Conservation (phyloP, 2,329 filamentous ascomycete species). For the Phoma herbarum region DNA sequence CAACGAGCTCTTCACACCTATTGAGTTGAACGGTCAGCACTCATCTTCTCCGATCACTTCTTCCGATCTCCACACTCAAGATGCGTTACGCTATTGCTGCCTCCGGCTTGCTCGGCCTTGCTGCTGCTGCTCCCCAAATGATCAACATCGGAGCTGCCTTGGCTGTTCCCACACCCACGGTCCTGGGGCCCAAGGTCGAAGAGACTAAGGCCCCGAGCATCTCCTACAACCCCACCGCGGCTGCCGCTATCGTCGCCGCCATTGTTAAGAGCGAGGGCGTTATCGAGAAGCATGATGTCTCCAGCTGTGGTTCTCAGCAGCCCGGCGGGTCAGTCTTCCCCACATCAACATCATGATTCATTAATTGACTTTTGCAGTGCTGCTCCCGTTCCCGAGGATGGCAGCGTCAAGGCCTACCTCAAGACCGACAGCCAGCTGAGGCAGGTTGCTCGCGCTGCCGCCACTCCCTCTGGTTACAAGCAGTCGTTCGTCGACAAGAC, state of each 20-base stretch:
- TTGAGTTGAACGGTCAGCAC: background rate
- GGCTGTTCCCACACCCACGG: slow-evolving; percentile 40
- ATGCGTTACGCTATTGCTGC: slow-evolving; percentile 34
- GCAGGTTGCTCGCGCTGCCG: background rate
- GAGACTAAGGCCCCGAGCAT: slow-evolving; percentile 37
- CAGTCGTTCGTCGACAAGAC: slow-evolving; percentile 1
- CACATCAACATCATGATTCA: background rate
- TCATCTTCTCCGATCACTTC: background rate
- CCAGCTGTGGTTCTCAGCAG: background rate
- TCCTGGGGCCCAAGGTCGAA: slow-evolving; percentile 37
- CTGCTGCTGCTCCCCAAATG: slow-evolving; percentile 32
- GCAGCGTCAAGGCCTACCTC: background rate
- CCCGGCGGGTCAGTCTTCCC: background rate
- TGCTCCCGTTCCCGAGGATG: background rate
- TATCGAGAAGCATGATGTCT: slow-evolving; percentile 4
- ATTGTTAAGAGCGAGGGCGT: slow-evolving; percentile 20
- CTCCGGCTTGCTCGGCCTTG: slow-evolving; percentile 29
- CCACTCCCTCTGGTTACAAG: background rate
- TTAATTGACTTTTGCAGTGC: background rate
- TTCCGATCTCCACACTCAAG: slow-evolving; percentile 15
- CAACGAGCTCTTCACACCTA: slow-evolving; percentile 7
- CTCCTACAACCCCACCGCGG: slow-evolving; percentile 38
- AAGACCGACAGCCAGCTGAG: background rate
- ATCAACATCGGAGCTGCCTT: slow-evolving; percentile 51
- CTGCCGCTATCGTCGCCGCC: slow-evolving; percentile 30